Evolutionary conservation across 192 early-diverging fungal genomes (phyloP).

Genomic region (Backusella mclennaniae): DNA sequence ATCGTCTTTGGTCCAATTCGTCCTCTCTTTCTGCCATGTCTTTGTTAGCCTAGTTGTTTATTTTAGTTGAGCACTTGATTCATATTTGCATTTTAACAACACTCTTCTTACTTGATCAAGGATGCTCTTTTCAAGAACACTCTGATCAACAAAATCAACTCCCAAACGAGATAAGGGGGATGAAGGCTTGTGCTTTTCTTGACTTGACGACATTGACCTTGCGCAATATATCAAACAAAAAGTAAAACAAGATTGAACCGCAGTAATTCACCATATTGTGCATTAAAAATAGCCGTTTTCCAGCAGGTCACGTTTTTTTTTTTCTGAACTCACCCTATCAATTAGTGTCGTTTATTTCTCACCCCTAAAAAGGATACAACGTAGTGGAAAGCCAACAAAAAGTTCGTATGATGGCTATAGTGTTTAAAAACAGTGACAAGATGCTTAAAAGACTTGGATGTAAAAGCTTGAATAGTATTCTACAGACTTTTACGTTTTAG

Average conservation of each 20-base stretch:
- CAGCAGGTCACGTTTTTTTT: not conserved
- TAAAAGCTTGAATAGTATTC: no score
- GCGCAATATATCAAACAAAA: not conserved
- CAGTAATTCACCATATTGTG: not conserved
- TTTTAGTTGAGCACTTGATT: not conserved
- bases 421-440: no score
- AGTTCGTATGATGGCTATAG: no score
- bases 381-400: no score
- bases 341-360: no score
- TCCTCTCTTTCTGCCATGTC: slow-evolving; percentile 61
- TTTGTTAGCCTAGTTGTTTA: slow-evolving; percentile 45
- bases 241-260: not conserved
- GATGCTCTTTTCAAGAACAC: slow-evolving; percentile 60
- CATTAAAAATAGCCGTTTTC: not conserved
- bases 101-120: slow-evolving; percentile 50
- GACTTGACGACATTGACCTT: not conserved
- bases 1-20: slow-evolving; percentile 62
- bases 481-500: no score
- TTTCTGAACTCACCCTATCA: not conserved
- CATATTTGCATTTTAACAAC: not conserved
- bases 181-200: not conserved
- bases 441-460: no score
- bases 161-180: slow-evolving; percentile 19
- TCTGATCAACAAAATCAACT: slow-evolving; percentile 59
- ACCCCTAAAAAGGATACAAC: no score